Percentiles rank a stretch among this genome's conserved stretches.
Conservation (phyloP, 2,329 filamentous ascomycete genomes). For the Fusarium algeriense region DNA sequence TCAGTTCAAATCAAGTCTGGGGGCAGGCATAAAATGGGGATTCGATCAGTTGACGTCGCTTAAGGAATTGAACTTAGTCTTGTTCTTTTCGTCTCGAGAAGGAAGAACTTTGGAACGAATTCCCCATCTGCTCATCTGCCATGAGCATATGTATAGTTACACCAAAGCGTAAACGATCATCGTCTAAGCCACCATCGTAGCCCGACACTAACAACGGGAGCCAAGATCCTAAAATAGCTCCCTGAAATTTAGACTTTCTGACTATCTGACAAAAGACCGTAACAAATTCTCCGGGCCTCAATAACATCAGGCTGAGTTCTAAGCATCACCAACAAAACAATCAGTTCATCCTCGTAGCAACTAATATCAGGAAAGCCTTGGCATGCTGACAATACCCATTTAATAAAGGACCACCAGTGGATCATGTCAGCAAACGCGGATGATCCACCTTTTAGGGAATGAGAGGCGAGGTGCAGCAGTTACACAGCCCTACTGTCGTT, state of each 20-base stretch:
- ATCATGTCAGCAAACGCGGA: constrained; percentile 20
- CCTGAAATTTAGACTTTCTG: not conserved
- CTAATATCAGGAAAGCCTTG: not conserved
- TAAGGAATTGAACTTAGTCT: not conserved
- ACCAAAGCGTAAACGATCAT: constrained; percentile 1
- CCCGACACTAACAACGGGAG: not conserved
- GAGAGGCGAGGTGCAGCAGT: constrained; percentile 33
- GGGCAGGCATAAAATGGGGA: not conserved
- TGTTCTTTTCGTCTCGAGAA: fast-evolving
- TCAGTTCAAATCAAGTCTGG: not conserved
- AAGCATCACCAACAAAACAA: not conserved
- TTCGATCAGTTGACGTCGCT: too few species aligned
- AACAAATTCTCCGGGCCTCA: not conserved
- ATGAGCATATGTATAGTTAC: not conserved
- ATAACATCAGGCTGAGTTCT: not conserved
- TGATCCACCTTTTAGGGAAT: constrained; percentile 23
- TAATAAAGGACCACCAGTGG: constrained; percentile 14
- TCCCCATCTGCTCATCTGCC: not conserved
- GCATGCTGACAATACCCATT: constrained; percentile 1
- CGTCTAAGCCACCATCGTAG: constrained; percentile 18
- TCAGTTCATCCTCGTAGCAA: not conserved
- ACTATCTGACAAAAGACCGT: not conserved
- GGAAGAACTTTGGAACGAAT: not conserved
- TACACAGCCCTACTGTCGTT: constrained; percentile 12
- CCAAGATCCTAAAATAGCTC: constrained; percentile 1